Evolutionary conservation across 2,329 filamentous ascomycete species (phyloP).

Genomic region (Trichophyton rubrum): DNA sequence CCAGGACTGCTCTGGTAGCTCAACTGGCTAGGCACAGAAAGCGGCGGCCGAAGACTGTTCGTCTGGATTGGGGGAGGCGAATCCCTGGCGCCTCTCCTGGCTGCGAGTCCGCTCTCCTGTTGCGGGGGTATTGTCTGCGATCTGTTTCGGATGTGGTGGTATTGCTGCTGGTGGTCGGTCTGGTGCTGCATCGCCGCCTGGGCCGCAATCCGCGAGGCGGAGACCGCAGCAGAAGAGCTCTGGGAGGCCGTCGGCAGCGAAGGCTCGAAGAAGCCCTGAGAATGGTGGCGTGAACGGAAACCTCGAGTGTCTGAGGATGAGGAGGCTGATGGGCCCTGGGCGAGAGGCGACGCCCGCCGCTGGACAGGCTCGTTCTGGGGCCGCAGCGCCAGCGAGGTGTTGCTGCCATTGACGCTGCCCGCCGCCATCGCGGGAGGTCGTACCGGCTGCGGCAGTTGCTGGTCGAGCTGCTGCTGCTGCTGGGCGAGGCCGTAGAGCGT

Average conservation of each 20-base stretch:
- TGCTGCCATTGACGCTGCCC: constrained; percentile 22
- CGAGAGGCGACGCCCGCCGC: constrained; percentile 28
- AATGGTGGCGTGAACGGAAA: constrained; percentile 41
- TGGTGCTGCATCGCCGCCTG: constrained; percentile 52
- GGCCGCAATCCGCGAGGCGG: constrained; percentile 52
- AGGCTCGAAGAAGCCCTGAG: constrained; percentile 57
- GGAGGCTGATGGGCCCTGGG: constrained; percentile 12
- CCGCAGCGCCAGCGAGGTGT: constrained; percentile 27
- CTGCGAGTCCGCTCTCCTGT: constrained; percentile 23
- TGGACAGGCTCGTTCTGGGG: constrained; percentile 25
- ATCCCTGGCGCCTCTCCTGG: constrained; percentile 24
- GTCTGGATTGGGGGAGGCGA: constrained; percentile 23
- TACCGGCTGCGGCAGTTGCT: constrained; percentile 8
- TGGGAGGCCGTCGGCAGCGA: constrained; percentile 44
- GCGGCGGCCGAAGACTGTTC: constrained; percentile 14
- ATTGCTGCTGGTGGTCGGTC: constrained; percentile 13
- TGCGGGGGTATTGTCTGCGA: constrained; percentile 40
- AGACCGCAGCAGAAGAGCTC: constrained; percentile 32
- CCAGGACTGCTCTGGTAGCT: constrained; percentile 41
- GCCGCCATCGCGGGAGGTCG: constrained; percentile 19
- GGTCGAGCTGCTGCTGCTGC: constrained; percentile 16
- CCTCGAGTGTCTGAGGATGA: constrained; percentile 23
- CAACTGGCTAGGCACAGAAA: constrained; percentile 13
- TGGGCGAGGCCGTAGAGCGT: constrained; percentile 25
- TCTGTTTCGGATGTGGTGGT: constrained; percentile 39